A percentile compares a stretch with the other conserved stretches of the same genome.
Evolutionary conservation across 345 rosid genomes (phyloP).

Genomic region (Nasturtium officinale): DNA sequence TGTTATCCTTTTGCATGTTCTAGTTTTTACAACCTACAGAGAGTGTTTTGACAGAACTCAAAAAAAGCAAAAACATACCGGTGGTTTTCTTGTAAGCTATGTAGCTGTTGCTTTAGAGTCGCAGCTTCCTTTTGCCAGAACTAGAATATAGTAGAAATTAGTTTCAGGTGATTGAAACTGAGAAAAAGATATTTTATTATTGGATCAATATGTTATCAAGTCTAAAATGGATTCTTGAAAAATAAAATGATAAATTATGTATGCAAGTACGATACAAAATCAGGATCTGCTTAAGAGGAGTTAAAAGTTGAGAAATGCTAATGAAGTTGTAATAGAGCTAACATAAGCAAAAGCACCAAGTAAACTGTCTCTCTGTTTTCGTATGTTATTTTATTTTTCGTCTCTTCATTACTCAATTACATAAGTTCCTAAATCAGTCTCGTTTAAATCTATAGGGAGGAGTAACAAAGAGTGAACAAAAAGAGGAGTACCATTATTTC

Average conservation of each 20-base stretch:
- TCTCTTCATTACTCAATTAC: not conserved
- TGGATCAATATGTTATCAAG: slow-evolving; percentile 9
- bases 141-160: slow-evolving; percentile 47
- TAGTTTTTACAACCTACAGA: not conserved
- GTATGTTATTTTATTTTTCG: not conserved
- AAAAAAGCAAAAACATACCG: slow-evolving; percentile 50
- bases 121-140: slow-evolving; percentile 86
- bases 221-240: slow-evolving; percentile 5
- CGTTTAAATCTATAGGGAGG: not conserved
- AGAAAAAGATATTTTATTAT: not conserved
- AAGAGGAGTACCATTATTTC: slow-evolving; percentile 26
- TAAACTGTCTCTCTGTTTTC: slow-evolving; percentile 3
- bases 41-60: not conserved
- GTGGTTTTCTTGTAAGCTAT: slow-evolving; percentile 74
- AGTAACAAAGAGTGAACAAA: not conserved
- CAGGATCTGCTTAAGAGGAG: slow-evolving; percentile 2
- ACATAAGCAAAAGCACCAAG: slow-evolving; percentile 5
- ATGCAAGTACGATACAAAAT: not conserved
- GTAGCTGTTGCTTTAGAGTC: slow-evolving; percentile 68
- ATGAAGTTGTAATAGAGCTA: not conserved
- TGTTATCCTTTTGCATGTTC: not conserved
- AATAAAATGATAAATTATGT: not conserved
- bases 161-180: slow-evolving; percentile 29
- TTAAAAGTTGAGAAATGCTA: slow-evolving; percentile 16
- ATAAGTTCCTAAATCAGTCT: not conserved